These are phyloP conservation scores for Mycena pura DNA, from an alignment of 768 basidiomycete genomes.

Conservation along the genomic window DNA sequence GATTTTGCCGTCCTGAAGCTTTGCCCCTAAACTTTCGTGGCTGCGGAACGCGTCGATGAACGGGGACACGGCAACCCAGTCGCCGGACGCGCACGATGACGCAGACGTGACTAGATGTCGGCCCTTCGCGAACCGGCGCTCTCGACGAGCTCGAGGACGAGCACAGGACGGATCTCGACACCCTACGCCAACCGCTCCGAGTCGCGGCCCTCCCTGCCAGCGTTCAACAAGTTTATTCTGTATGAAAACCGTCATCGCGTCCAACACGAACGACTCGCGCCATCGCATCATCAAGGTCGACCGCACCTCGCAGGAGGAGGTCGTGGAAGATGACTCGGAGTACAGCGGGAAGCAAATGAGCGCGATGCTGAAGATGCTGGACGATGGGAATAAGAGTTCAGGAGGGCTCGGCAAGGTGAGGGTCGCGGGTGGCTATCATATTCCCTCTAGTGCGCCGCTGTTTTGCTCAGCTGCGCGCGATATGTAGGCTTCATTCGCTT, in stretches of 20 bases:
- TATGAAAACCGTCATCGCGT: constrained; percentile 93
- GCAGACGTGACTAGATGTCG: constrained; percentile 20
- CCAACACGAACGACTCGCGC: constrained; percentile 84
- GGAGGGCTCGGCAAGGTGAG: too few relatives aligned
- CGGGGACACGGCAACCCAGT: too few relatives aligned
- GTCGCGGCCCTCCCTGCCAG: constrained; percentile 31
- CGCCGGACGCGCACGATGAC: too few relatives aligned
- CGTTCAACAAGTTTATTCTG: constrained; percentile 86
- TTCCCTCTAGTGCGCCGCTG: too few relatives aligned
- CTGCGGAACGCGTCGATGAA: too few relatives aligned
- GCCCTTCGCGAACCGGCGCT: constrained; percentile 17
- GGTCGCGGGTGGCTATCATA: too few relatives aligned
- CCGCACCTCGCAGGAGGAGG: constrained; percentile 77
- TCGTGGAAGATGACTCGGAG: constrained; percentile 87
- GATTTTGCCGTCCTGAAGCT: too few relatives aligned
- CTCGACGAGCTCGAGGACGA: constrained; percentile 23
- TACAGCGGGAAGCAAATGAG: constrained; percentile 88
- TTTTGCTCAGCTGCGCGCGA: constrained; percentile 78
- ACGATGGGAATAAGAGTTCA: too few relatives aligned
- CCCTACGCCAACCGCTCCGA: constrained; percentile 12
- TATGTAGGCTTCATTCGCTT: too few relatives aligned
- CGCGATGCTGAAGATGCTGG: too few relatives aligned
- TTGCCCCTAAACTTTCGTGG: too few relatives aligned
- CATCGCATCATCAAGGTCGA: constrained; percentile 96
- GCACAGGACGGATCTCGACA: constrained; percentile 14